These are phyloP conservation scores for Rubroboletus pulcherrimus DNA, from an alignment of 768 basidiomycete species.

Conservation along the genomic window DNA sequence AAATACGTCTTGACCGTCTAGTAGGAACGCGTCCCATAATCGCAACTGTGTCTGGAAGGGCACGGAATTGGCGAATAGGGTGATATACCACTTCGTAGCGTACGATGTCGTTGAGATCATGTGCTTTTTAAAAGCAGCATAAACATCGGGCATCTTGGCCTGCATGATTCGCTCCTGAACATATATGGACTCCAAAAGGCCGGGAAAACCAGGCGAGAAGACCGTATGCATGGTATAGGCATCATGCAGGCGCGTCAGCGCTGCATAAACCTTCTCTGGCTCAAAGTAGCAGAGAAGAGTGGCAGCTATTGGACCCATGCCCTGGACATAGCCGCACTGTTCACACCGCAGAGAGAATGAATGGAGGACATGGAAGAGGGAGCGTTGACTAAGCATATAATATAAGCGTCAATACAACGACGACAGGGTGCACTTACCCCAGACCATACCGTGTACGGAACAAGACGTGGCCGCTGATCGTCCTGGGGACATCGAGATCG, in stretches of 20 bases:
- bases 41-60: slow-evolving; percentile 94
- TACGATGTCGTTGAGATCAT: slow-evolving; percentile 92
- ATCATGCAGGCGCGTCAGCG: slow-evolving; percentile 86
- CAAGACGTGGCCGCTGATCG: slow-evolving; percentile 91
- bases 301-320: slow-evolving; percentile 97
- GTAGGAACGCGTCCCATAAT: slow-evolving; percentile 89
- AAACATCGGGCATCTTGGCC: slow-evolving; percentile 86
- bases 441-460: slow-evolving; percentile 95
- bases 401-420: slow-evolving; percentile 9
- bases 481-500: slow-evolving; percentile 95
- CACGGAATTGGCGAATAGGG: slow-evolving; percentile 91
- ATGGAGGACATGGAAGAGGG: slow-evolving; percentile 92
- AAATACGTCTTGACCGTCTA: slow-evolving; percentile 89
- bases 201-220: slow-evolving; percentile 93
- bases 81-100: slow-evolving; percentile 99
- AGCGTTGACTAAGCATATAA: slow-evolving; percentile 66
- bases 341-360: slow-evolving; percentile 82
- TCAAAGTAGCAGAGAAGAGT: slow-evolving; percentile 92
- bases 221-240: slow-evolving; percentile 82
- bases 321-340: slow-evolving; percentile 94
- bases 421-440: slow-evolving; percentile 56
- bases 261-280: slow-evolving; percentile 82
- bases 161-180: slow-evolving; percentile 89
- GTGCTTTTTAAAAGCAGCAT: slow-evolving; percentile 78
- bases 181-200: slow-evolving; percentile 93